Evolutionary conservation across 768 basidiomycete genomes (phyloP).

Genomic region (Pholiota microspora): DNA sequence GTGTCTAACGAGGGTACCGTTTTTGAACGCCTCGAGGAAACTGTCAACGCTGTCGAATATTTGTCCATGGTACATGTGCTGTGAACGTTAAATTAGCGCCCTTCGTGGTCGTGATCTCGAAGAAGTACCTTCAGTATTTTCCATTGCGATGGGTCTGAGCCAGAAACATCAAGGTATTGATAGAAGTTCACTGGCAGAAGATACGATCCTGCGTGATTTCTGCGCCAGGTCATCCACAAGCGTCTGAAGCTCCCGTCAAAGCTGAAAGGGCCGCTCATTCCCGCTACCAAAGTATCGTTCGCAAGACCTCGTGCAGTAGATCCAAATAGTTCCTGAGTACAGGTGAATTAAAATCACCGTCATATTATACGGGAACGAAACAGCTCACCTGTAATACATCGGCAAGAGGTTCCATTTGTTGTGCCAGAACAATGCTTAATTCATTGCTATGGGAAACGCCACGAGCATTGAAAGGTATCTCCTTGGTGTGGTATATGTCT

Average conservation of each 20-base stretch:
- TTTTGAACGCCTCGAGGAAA: constrained; percentile 51
- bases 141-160: constrained; percentile 51
- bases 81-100: neutral
- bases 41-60: constrained; percentile 45
- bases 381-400: constrained; percentile 35
- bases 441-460: constrained; percentile 30
- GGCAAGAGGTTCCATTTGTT: constrained; percentile 32
- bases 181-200: constrained; percentile 57
- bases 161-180: constrained; percentile 54
- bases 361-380: no score
- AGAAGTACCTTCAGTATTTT: constrained; percentile 43
- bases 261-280: constrained; percentile 48
- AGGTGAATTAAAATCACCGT: no score
- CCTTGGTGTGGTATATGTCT: constrained; percentile 50
- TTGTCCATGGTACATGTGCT: constrained; percentile 62
- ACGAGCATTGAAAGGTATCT: constrained; percentile 55
- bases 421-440: constrained; percentile 28
- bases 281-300: constrained; percentile 50
- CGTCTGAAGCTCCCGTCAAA: constrained; percentile 62
- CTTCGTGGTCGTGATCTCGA: neutral
- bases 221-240: constrained; percentile 49
- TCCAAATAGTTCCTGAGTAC: constrained; percentile 49
- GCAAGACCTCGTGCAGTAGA: constrained; percentile 39
- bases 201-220: constrained; percentile 48
- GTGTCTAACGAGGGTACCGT: constrained; percentile 48